Base-by-base conservation (phyloP, 106 monocot species). In the Ottelia alismoides region DNA sequence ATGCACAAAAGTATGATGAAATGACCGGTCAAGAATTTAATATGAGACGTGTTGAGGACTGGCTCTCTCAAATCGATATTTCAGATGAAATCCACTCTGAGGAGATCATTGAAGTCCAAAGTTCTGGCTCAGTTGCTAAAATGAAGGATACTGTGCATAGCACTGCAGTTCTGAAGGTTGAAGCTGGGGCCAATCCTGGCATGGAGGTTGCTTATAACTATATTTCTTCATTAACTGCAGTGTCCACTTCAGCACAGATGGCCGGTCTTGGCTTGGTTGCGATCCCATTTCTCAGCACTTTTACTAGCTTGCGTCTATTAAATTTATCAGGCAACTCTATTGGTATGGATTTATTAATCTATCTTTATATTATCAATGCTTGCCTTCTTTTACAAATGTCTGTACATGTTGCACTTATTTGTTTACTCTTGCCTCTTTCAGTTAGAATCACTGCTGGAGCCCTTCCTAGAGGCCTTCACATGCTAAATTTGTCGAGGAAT, bases 401-500 rank as follows among this genome's bases (percentile, higher is more conserved):
- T n/a, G n/a, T n/a, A n/a, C n/a, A n/a, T n/a, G n/a, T 60, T n/a
- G n/a, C n/a, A n/a, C n/a, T n/a, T n/a, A n/a, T n/a, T n/a, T n/a
- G n/a, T n/a, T n/a, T n/a, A n/a, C n/a, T n/a, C n/a, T n/a, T n/a
- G n/a, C n/a, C n/a, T n/a, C 52, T 27, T 75, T 22, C 74, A 94
- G 93, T 70, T 44, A 59, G 76, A 29, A 76, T 94, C 59, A 70
- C 77, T 60, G 30, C 84, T 46, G 88, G 93, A 52, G 66, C 78
- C 51, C 70, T 94, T 68, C 93, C 93, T 17, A 94, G 64, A 58
- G 74, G 88, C 47, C 84, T 94, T 62, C 93, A 94, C 44, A 66
- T 68, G 60, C 61, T 94, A 40, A 84, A 88, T 57, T 58, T 88
- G 30, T 94, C 93, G 14, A 88, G 71, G 64, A 94, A 94, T 54